Conservation (phyloP, 2,329 filamentous ascomycete genomes). For the Cordyceps fumosorosea region DNA sequence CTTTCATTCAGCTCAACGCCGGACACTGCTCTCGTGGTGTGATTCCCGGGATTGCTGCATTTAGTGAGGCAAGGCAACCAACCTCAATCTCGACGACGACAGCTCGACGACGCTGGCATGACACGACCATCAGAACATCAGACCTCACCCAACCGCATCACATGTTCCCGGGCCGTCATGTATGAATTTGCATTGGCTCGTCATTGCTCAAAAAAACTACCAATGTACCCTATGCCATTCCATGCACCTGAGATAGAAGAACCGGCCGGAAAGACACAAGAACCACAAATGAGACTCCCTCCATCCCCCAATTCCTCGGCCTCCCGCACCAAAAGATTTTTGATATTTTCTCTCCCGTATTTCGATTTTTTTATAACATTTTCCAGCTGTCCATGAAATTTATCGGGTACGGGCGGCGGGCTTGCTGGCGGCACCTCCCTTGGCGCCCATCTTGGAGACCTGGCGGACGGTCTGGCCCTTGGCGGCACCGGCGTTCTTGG, state of each 20-base stretch:
- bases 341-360: not conserved
- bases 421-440: conserved; percentile 75
- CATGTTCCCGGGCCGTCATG: not conserved
- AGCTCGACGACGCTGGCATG: too few species aligned
- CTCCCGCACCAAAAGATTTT: conserved; percentile 6
- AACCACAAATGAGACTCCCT: conserved; percentile 33
- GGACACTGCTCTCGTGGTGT: too few species aligned
- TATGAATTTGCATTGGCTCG: conserved; percentile 29
- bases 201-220: conserved; percentile 32
- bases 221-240: conserved; percentile 37
- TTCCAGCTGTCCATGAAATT: conserved; percentile 15
- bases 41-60: not conserved
- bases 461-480: conserved; percentile 76
- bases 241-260: conserved; percentile 36
- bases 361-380: conserved; percentile 7
- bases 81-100: not conserved
- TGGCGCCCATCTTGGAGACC: conserved; percentile 93
- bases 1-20: too few species aligned
- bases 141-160: not conserved
- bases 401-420: conserved; percentile 78
- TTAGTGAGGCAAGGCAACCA: not conserved
- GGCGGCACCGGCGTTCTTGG: conserved; percentile 72
- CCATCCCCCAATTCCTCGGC: conserved; percentile 20
- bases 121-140: too few species aligned
- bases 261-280: conserved; percentile 38